phyloP scores from a whole-genome alignment of 495 filamentous ascomycete species.

The Immersiella caudata region DNA sequence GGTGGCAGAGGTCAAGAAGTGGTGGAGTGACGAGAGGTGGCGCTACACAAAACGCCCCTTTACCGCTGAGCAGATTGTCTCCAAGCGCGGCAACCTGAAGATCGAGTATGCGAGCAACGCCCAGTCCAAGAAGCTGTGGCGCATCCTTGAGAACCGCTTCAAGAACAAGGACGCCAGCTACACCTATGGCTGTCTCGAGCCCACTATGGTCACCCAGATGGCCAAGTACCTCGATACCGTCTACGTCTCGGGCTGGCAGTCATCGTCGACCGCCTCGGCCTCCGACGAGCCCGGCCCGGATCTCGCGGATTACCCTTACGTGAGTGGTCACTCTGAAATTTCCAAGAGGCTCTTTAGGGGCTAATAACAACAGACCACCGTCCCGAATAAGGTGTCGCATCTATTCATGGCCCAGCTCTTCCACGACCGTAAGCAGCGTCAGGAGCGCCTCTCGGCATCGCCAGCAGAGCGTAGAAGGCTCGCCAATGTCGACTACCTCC shows the following conservation, averaged over 20 bases:
- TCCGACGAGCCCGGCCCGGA: conserved; percentile 96
- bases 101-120: conserved; percentile 89
- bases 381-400: conserved; percentile 96
- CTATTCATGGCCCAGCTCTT: conserved; percentile 98
- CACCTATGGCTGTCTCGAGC: conserved; percentile 96
- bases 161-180: conserved; percentile 83
- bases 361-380: conserved; percentile 70
- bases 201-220: conserved; percentile 99
- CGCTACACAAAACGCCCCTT: conserved; percentile 88
- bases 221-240: conserved; percentile 98
- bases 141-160: conserved; percentile 82
- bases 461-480: conserved; percentile 71
- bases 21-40: conserved; percentile 95
- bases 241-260: conserved; percentile 99
- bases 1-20: conserved; percentile 83
- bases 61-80: conserved; percentile 94
- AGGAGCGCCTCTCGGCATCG: conserved; percentile 84
- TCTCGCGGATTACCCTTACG: conserved; percentile 97
- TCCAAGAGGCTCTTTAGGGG: no score
- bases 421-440: conserved; percentile 98
- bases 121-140: conserved; percentile 93
- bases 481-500: conserved; percentile 88
- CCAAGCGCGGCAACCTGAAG: conserved; percentile 88
- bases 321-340: no score
- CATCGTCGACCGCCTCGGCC: conserved; percentile 90